Base-by-base conservation (phyloP, 1,284 basidiomycete species). In the Ceratobasidium sp. region DNA sequence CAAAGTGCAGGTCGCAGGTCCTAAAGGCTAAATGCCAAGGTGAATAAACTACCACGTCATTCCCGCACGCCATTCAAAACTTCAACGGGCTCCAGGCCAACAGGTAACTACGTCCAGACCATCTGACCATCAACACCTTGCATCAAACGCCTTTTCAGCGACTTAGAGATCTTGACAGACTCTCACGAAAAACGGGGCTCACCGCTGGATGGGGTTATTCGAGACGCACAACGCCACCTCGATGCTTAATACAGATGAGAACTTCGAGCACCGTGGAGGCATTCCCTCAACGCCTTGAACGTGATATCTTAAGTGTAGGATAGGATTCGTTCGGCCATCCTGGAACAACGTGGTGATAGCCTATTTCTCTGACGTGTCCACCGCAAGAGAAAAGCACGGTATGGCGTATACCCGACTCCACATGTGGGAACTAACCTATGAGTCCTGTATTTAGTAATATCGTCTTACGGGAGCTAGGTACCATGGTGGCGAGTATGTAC, bases 181-280 rank as follows among this genome's bases (percentile, higher is more conserved):
- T 56, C 54, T 56, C 54, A 56, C 54, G 54, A 6, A 56, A 22
- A 25, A 29, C 54, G 54, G 54, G 25, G n/a, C 54, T 25, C n/a
- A 56, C 29, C 25, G 54, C 22, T 7, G 54, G 25, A 56, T 56
- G 54, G 54, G 54, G 54, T 56, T 56, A 25, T 13, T 25, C 9
- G n/a, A 25, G 22, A 56, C 29, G 7, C n/a, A 11, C 54, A 56
- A 56, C 22, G 54, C 54, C 22, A 25, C 29, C 54, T 56, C 54
- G 29, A 56, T 25, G 54, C 25, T 4, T n/a, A 29, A 25, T 22
- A 29, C 54, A 25, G 54, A 25, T 56, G 54, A 5, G 11, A 56
- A 13, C n/a, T 56, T n/a, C 54, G 54, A 52, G n/a, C n/a, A 29
- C 25, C n/a, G 25, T 11, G 22, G 29, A 25, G n/a, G 29, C 54